Evolutionary conservation across 108 stramenopile species (phyloP).

Genomic region (Phaeodactylum tricornutum): DNA sequence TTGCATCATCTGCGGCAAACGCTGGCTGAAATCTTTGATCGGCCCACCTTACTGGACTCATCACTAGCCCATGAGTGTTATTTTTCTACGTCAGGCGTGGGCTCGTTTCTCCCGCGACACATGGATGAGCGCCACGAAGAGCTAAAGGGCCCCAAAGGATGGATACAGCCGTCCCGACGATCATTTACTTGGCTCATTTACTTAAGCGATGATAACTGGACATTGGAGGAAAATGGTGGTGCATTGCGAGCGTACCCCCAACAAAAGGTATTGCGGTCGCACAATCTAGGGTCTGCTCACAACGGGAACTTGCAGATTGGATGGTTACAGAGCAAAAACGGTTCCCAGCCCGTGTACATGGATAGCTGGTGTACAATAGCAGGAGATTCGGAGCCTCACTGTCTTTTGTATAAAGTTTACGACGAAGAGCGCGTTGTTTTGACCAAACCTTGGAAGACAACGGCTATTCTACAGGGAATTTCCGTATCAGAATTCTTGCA

Average conservation of each 20-base stretch:
- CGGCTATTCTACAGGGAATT: conserved; percentile 37
- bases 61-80: conserved; percentile 22
- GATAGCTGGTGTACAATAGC: conserved; percentile 33
- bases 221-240: conserved; percentile 28
- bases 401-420: conserved; percentile 15
- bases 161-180: conserved; percentile 40
- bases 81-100: too few relatives aligned
- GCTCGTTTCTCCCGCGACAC: conserved; percentile 42
- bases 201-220: conserved; percentile 52
- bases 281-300: too few relatives aligned
- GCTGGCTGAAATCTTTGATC: conserved; percentile 11
- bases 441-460: conserved; percentile 29
- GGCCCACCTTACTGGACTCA: conserved; percentile 23
- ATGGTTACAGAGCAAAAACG: conserved; percentile 27
- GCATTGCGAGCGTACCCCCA: too few relatives aligned
- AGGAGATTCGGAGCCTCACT: conserved; percentile 44
- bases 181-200: conserved; percentile 56
- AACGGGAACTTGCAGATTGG: conserved; percentile 58
- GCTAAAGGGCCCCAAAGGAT: conserved; percentile 45
- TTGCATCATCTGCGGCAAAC: conserved; percentile 13
- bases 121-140: conserved; percentile 72
- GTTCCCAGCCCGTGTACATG: conserved; percentile 45
- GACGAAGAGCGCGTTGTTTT: conserved; percentile 26
- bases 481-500: not conserved
- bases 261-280: too few relatives aligned